Percentiles rank a stretch among this genome's conserved stretches.
Evolutionary conservation across 176 grass and related monocot genomes (phyloP).

Genomic region (Saccharum spontaneum): DNA sequence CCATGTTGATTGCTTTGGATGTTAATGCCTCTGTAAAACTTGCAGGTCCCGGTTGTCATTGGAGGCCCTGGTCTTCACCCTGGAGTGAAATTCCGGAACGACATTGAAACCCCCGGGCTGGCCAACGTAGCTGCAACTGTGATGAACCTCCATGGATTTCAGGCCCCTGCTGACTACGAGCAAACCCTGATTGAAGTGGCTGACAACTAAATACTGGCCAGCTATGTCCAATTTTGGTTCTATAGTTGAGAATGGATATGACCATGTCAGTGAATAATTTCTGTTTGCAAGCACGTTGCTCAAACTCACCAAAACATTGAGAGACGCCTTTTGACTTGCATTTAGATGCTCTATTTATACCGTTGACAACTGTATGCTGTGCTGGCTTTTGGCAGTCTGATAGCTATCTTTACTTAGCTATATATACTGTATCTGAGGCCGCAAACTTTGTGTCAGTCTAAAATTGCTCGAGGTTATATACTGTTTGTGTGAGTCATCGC

Average conservation of each 20-base stretch:
- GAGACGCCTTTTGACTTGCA: slow-evolving; percentile 14
- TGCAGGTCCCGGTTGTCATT: slow-evolving; percentile 93
- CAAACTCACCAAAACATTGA: slow-evolving; percentile 22
- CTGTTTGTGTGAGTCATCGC: neutral
- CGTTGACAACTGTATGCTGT: neutral
- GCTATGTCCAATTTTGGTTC: slow-evolving; percentile 46
- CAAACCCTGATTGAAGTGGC: slow-evolving; percentile 80
- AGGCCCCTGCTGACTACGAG: slow-evolving; percentile 82
- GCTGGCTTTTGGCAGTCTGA: neutral
- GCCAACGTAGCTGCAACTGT: slow-evolving; percentile 92
- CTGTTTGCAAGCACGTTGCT: slow-evolving; percentile 24
- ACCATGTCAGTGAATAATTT: slow-evolving; percentile 35
- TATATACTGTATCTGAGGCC: neutral
- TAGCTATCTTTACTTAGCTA: slow-evolving; percentile 23
- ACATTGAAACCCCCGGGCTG: slow-evolving; percentile 66
- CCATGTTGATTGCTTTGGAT: neutral
- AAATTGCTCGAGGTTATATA: neutral
- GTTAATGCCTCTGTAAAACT: slow-evolving; percentile 15
- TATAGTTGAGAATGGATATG: slow-evolving; percentile 38
- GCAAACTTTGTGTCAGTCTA: neutral
- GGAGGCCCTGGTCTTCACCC: slow-evolving; percentile 81
- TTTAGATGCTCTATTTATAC: slow-evolving; percentile 4
- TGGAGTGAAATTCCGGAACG: slow-evolving; percentile 68
- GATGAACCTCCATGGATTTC: slow-evolving; percentile 93
- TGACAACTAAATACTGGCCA: slow-evolving; percentile 44